Evolutionary conservation across 306 rosid genomes (phyloP), one percentile per base, ranked within the genome.

Genomic region (Glycine latifolia): DNA sequence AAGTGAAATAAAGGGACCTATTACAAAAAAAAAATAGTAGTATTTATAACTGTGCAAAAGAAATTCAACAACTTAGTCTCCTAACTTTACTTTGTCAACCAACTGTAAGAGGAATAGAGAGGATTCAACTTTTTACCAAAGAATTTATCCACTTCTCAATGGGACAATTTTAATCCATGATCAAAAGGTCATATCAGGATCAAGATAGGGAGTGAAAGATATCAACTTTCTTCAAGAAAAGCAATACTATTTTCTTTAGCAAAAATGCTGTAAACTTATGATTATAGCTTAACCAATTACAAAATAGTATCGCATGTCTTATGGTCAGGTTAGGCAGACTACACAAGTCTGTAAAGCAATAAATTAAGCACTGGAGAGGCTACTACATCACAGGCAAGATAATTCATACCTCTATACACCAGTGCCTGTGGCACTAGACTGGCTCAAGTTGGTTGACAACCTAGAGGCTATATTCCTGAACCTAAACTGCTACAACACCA

Each of bases 401-500:
- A 60, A 72, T 46, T 67, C 55, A 60, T 16, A 50, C 49, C 46
- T 43, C 46, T 43, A 43, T 43, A 43, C 56, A 83, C 43, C 79
- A 69, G 60, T 50, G 56, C 43, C 16, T 8, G 33, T 14, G 61
- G 48, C 60, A 61, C 63, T 59, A 61, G 56, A 70, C 16, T 41
- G 49, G 75, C 60, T 65, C 65, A 66, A 55, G 31, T 17, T 56
- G 74, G 59, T 20, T 80, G 77, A 75, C 59, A 71, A 83, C 37
- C 33, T n/a, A 26, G 31, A 67, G 52, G 56, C 59, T 73, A 49
- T 68, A 44, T 44, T 62, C 47, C n/a, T 59, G 50, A 65, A 48
- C 20, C 39, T 72, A 71, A n/a, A 83, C 54, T n/a, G 55, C 43
- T 78, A 63, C 20, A 73, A 56, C 20, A 74, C 39, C 10, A 14